These are phyloP conservation scores for Aspergillus steynii DNA, from an alignment of 495 filamentous ascomycete species.

Conservation along the genomic window DNA sequence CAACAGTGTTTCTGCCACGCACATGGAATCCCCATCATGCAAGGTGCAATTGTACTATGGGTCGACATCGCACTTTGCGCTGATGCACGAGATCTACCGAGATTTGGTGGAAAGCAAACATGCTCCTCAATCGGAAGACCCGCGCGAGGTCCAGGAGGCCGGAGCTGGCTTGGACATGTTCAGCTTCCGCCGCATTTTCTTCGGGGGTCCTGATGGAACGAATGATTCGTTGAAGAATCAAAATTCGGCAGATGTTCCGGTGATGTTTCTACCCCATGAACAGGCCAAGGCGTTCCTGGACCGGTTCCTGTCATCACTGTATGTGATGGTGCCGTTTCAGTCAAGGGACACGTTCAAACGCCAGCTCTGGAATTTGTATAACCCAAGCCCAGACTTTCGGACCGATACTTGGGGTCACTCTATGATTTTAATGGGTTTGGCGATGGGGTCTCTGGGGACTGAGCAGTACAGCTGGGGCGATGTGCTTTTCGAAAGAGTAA, in stretches of 20 bases:
- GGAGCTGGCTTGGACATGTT: constrained; percentile 46
- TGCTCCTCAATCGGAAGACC: constrained; percentile 21
- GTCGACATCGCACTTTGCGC: constrained; percentile 45
- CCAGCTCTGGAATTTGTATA: constrained; percentile 36
- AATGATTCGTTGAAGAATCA: constrained; percentile 24
- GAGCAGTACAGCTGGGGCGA: constrained; percentile 42
- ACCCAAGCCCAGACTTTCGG: constrained; percentile 18
- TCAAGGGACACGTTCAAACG: constrained; percentile 29
- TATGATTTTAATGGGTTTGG: constrained; percentile 35
- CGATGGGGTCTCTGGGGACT: constrained; percentile 33
- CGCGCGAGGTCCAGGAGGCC: constrained; percentile 44
- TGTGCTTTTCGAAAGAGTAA: constrained; percentile 41
- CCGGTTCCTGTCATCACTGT: constrained; percentile 34
- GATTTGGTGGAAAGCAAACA: constrained; percentile 33
- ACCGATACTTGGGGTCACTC: constrained; percentile 29
- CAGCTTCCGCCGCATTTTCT: constrained; percentile 47
- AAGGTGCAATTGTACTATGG: constrained; percentile 50
- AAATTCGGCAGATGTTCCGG: constrained; percentile 19
- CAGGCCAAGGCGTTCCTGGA: constrained; percentile 37
- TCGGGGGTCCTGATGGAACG: constrained; percentile 37
- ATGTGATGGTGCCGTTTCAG: constrained; percentile 36
- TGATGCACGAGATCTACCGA: constrained; percentile 47
- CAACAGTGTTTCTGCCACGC: constrained; percentile 45
- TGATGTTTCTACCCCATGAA: constrained; percentile 41
- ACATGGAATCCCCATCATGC: constrained; percentile 47